phyloP scores from a whole-genome alignment of 2,329 filamentous ascomycete genomes.

The Colletotrichum sp. region DNA sequence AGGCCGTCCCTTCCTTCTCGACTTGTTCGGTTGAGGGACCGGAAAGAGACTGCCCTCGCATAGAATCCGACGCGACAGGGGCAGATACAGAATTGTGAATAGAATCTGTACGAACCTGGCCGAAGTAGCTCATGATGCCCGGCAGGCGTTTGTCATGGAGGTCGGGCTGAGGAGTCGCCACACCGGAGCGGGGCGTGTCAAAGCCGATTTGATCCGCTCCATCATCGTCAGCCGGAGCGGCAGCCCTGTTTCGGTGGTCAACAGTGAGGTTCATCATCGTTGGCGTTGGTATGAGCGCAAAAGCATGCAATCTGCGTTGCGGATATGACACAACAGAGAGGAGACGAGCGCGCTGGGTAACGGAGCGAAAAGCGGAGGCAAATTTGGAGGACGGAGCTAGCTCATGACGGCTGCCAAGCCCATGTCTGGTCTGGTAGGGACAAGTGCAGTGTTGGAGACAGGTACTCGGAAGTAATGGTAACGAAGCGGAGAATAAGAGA shows the following conservation, averaged over 20 bases:
- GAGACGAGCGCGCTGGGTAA: constrained; percentile 1
- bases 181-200: constrained; percentile 86
- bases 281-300: constrained; percentile 18
- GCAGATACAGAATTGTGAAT: constrained; percentile 31
- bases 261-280: constrained; percentile 45
- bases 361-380: constrained; percentile 16
- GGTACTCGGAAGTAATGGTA: background rate
- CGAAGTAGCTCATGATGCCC: constrained; percentile 96
- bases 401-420: constrained; percentile 44
- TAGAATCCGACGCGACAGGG: constrained; percentile 31
- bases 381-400: constrained; percentile 23
- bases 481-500: background rate
- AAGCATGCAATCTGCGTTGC: constrained; percentile 7
- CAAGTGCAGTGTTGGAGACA: background rate
- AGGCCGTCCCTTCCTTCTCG: constrained; percentile 7
- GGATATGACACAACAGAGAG: constrained; percentile 5
- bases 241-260: constrained; percentile 61
- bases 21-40: constrained; percentile 19
- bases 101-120: constrained; percentile 96
- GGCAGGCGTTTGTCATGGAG: constrained; percentile 93
- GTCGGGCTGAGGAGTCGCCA: constrained; percentile 93
- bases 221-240: constrained; percentile 69
- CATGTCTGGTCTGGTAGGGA: background rate
- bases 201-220: constrained; percentile 79
- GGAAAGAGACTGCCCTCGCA: constrained; percentile 7